Base-by-base conservation (phyloP, 2,329 filamentous ascomycete genomes). In the Alternaria triticimaculans region DNA sequence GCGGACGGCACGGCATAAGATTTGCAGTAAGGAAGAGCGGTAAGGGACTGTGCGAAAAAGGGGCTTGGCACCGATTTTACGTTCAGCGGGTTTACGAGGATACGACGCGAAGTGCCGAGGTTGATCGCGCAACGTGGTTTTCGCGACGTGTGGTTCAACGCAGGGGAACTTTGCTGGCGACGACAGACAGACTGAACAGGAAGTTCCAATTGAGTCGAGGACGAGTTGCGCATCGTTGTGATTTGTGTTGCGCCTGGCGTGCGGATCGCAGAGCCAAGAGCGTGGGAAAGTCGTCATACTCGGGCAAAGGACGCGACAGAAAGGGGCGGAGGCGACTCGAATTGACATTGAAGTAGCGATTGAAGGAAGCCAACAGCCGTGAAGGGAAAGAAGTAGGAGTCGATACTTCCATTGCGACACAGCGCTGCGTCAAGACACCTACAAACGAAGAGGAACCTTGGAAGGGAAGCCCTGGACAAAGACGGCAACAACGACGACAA, bases 51-150 rank as follows among this genome's bases (percentile, higher is more conserved):
- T 53, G 49, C 49, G 30, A 41, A 53, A n/a, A 30, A 41, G 49
- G 30, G 30, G 49, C 49, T 53, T 53, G 49, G 49, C 49, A n/a
- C 28, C 14, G 30, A 23, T 53, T 33, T 51, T n/a, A 41, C 20
- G 30, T 25, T 23, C 49, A 33, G 15, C 30, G 49, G 49, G 20
- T 37, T 53, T 53, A 41, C 49, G 49, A 53, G 49, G 49, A 37
- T 53, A 53, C 49, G 28, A 53, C 49, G 49, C 30, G 49, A 53
- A 21, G 30, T 23, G 49, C 49, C 49, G 49, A 53, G 49, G 49
- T 53, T 23, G 9, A 37, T 33, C 21, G 49, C 49, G 28, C 49
- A 25, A 41, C 49, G 14, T 41, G 37, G 23, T n/a, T 21, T 53
- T 21, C 37, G 18, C 49, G 30, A 12, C 49, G 30, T 41, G 20